Evolutionary conservation across 208 protist species (phyloP).

Genomic region (Spongospora subterranea): DNA sequence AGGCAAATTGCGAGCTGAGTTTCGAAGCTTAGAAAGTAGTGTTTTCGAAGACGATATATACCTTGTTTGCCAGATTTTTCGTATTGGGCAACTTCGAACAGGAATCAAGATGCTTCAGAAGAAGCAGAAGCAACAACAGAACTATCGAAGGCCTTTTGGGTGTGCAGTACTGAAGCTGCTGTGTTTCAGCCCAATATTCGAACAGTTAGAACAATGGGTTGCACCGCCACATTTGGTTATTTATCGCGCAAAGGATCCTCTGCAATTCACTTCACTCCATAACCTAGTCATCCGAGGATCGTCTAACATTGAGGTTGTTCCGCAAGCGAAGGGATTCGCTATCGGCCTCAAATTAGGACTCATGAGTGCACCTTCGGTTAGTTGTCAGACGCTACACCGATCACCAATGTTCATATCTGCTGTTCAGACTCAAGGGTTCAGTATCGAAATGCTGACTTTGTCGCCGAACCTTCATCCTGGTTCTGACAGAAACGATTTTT

Average conservation of each 20-base stretch:
- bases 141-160: constrained; percentile 18
- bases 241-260: constrained; percentile 23
- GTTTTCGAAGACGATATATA: neutral
- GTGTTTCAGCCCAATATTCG: neutral
- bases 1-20: constrained; percentile 14
- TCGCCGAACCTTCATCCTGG: neutral
- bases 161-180: neutral
- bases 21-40: neutral
- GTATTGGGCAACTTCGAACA: neutral
- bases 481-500: constrained; percentile 29
- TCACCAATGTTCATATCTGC: neutral
- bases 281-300: constrained; percentile 15
- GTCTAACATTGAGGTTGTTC: neutral
- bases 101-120: neutral
- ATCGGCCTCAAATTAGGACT: neutral
- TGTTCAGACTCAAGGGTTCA: neutral
- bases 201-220: constrained; percentile 15
- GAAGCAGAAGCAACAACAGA: neutral
- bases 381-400: neutral
- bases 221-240: constrained; percentile 16
- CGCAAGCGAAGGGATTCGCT: constrained; percentile 43
- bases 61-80: constrained; percentile 40
- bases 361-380: neutral
- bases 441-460: neutral
- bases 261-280: constrained; percentile 22